Evolutionary conservation across 495 filamentous ascomycete genomes (phyloP).

Genomic region (Podospora conica): DNA sequence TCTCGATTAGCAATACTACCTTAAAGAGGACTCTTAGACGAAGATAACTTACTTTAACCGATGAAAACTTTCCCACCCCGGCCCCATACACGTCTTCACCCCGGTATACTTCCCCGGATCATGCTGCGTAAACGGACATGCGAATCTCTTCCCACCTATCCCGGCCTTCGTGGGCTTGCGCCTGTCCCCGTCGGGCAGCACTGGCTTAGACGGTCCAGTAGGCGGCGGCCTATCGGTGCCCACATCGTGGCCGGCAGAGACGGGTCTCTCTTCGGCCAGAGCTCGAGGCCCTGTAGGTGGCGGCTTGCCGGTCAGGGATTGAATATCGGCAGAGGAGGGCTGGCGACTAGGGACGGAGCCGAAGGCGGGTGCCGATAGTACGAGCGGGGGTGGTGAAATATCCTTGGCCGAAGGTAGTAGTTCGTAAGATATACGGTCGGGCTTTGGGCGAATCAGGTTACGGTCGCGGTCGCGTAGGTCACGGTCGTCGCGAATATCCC

Average conservation of each 20-base stretch:
- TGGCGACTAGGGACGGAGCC: conserved; percentile 53
- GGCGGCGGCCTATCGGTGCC: conserved; percentile 34
- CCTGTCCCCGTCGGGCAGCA: conserved; percentile 46
- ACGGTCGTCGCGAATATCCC: conserved; percentile 51
- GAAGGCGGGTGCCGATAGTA: conserved; percentile 77
- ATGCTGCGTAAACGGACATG: conserved; percentile 41
- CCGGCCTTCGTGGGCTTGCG: not conserved
- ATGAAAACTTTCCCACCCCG: conserved; percentile 40
- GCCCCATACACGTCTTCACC: conserved; percentile 35
- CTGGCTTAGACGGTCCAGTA: conserved; percentile 43
- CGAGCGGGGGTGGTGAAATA: conserved; percentile 66
- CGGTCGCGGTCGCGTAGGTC: conserved; percentile 43
- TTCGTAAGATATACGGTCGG: conserved; percentile 41
- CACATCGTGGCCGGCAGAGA: conserved; percentile 26
- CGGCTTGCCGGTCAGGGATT: conserved; percentile 37
- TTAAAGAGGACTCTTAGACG: not conserved
- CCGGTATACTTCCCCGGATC: conserved; percentile 31
- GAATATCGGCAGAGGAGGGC: conserved; percentile 32
- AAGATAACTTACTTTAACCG: conserved; percentile 37
- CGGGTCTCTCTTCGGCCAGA: conserved; percentile 40
- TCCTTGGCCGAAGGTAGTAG: conserved; percentile 37
- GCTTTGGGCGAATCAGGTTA: conserved; percentile 38
- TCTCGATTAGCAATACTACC: not conserved
- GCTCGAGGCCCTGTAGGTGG: conserved; percentile 49
- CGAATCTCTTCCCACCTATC: conserved; percentile 23